Evolutionary conservation across 305 asterid species (phyloP), one percentile per base, ranked within the genome.

Genomic region (Fraxinus sp.): DNA sequence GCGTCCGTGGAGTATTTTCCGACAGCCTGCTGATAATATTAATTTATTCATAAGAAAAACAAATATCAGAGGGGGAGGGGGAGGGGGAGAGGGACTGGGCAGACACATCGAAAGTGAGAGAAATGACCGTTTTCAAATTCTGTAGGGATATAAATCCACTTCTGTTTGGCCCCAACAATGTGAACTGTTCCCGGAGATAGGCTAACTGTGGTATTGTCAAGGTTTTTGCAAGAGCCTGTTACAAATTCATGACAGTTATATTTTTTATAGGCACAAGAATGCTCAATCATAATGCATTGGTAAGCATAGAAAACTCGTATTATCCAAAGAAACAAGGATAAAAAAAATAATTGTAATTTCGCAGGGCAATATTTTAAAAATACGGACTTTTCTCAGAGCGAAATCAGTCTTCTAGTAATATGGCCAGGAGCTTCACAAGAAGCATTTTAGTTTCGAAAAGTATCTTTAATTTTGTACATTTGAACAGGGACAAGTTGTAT

Each of bases 1-100:
- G 98, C 99, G 85, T 96, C 97, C 0, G 99, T 96, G 16, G 92
- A 89, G 86, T 80, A 83, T 91, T 87, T 95, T 57, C 90, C 77
- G 82, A 91, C 86, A 74, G 97, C 96, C 99, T 96, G 89, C 79
- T 43, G 77, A 79, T 39, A 71, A 46, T 49, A 20, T 59, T 59
- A 59, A 20, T 6, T 16, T 18, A 57, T 57, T 57, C 66, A 57
- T 57, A 35, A n/a, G 8, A 26, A 62, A 62, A 78, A 73, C 78
- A 46, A 35, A 68, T 37, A 74, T 35, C 33, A 16, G 35, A 14
- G 24, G 39, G 14, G 26, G 20, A 14, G 26, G 11, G 41, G 41
- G 10, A 37, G 26, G 13, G 39, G 39, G 9, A 36, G 26, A 18
- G 41, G 41, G 9, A 36, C 0, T 36, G 49, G 32, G 35, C 5